Percentiles rank a stretch among this genome's conserved stretches.
phyloP scores from a whole-genome alignment of 73 alveolate species.

The Uronychia binucleata region DNA sequence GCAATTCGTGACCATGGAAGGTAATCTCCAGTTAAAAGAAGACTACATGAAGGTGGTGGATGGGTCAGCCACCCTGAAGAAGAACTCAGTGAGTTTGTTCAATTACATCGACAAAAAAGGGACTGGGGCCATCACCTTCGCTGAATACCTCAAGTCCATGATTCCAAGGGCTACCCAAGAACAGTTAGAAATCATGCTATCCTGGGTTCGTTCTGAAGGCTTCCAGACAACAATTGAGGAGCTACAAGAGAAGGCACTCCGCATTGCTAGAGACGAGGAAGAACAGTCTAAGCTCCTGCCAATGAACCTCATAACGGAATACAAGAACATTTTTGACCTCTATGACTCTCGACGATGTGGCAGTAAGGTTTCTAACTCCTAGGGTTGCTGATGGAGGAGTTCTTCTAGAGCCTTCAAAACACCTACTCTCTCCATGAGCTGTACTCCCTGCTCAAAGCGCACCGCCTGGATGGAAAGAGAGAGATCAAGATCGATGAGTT shows the following conservation, averaged over 20 bases:
- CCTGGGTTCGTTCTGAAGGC: not conserved
- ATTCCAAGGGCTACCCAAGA: slow-evolving; percentile 10
- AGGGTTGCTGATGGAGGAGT: not conserved
- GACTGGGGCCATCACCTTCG: not conserved
- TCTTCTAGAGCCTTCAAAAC: not conserved
- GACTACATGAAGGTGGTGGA: not conserved
- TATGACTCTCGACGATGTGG: not conserved
- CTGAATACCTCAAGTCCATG: not conserved
- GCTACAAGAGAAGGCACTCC: not conserved
- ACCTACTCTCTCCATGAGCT: not conserved
- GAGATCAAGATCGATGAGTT: not conserved
- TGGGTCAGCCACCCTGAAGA: not conserved
- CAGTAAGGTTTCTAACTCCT: not conserved
- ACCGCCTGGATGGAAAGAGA: not conserved
- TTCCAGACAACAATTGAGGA: not conserved
- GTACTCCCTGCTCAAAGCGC: not conserved
- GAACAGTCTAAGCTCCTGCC: not conserved
- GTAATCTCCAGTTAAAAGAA: not conserved
- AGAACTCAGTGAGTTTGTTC: not conserved
- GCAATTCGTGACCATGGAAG: not conserved
- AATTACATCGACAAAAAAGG: not conserved
- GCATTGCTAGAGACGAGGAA: not conserved
- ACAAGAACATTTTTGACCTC: not conserved
- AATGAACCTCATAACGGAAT: not conserved
- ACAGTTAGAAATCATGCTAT: not conserved